Evolutionary conservation across 345 rosid genomes (phyloP).

Genomic region (Gossypium ekmanianum): DNA sequence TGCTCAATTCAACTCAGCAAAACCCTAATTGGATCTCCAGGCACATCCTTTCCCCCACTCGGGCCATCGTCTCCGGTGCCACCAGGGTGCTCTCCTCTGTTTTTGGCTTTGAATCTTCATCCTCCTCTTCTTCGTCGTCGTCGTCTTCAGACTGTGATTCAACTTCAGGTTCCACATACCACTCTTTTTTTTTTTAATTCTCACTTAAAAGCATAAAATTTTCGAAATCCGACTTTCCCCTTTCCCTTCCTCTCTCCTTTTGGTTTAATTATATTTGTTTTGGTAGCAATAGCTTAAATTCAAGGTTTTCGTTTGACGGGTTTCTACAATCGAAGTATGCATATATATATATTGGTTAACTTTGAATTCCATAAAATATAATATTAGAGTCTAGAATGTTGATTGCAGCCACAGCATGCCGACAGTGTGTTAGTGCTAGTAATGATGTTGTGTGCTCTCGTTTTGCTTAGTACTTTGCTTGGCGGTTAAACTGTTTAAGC

Average conservation of each 20-base stretch:
- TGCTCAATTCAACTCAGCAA: constrained; percentile 28
- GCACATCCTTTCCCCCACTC: constrained; percentile 67
- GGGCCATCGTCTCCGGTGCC: constrained; percentile 71
- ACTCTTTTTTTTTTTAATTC: neutral
- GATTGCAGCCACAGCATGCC: neutral
- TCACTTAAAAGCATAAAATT: neutral
- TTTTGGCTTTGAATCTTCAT: constrained; percentile 48
- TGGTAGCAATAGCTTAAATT: neutral
- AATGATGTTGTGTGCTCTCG: neutral
- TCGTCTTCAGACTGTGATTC: constrained; percentile 44
- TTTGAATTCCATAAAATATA: neutral
- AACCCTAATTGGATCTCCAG: constrained; percentile 92
- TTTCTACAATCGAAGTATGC: neutral
- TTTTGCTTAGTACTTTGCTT: neutral
- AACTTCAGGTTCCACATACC: constrained; percentile 38
- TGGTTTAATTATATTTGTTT: neutral
- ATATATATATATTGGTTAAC: neutral
- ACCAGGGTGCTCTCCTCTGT: constrained; percentile 75
- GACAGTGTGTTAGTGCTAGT: neutral
- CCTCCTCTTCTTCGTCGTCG: constrained; percentile 49
- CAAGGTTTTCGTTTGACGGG: neutral
- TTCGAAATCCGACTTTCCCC: neutral
- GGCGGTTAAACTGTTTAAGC: neutral
- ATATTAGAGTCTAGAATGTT: neutral
- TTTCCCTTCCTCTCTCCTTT: neutral